Conservation (phyloP, 139 green algal genomes). For the Astrephomene gubernaculifera region DNA sequence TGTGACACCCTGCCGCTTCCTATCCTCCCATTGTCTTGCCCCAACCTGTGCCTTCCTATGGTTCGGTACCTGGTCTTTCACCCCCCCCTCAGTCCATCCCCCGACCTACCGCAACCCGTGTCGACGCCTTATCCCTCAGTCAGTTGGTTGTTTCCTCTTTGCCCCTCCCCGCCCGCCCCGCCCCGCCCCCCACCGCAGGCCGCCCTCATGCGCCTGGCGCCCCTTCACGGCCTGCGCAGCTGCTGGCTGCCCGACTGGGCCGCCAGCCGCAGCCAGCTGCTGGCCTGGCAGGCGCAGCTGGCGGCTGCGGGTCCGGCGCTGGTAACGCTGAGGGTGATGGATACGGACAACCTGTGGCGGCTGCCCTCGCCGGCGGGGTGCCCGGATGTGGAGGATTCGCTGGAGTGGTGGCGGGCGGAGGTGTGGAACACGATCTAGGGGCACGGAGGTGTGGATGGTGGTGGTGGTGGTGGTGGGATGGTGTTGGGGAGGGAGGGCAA, state of each 20-base stretch:
- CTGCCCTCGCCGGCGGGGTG: constrained; percentile 28
- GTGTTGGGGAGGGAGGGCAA: too few relatives aligned
- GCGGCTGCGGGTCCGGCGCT: constrained; percentile 6
- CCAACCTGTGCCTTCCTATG: too few relatives aligned
- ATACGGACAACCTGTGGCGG: constrained; percentile 35
- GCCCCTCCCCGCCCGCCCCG: background rate
- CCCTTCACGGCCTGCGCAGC: background rate
- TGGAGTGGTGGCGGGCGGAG: constrained; percentile 38
- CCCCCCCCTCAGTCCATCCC: too few relatives aligned
- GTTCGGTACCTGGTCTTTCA: too few relatives aligned
- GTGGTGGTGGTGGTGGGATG: too few relatives aligned
- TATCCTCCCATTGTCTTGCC: too few relatives aligned
- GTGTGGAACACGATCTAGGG: constrained; percentile 33
- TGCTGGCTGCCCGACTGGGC: constrained; percentile 41
- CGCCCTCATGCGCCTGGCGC: background rate
- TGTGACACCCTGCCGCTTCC: too few relatives aligned
- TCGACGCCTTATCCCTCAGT: too few relatives aligned
- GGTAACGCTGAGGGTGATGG: constrained; percentile 22
- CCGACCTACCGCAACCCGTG: too few relatives aligned
- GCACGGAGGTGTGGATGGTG: background rate
- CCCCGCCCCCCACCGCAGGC: background rate
- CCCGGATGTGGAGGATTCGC: constrained; percentile 33
- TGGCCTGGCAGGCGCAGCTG: constrained; percentile 25
- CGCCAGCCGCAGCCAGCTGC: constrained; percentile 14
- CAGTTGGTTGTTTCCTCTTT: too few relatives aligned